A percentile compares a stretch with the other conserved stretches of the same genome.
phyloP scores from a whole-genome alignment of 2,329 filamentous ascomycete genomes.

The Diaporthe destruens region DNA sequence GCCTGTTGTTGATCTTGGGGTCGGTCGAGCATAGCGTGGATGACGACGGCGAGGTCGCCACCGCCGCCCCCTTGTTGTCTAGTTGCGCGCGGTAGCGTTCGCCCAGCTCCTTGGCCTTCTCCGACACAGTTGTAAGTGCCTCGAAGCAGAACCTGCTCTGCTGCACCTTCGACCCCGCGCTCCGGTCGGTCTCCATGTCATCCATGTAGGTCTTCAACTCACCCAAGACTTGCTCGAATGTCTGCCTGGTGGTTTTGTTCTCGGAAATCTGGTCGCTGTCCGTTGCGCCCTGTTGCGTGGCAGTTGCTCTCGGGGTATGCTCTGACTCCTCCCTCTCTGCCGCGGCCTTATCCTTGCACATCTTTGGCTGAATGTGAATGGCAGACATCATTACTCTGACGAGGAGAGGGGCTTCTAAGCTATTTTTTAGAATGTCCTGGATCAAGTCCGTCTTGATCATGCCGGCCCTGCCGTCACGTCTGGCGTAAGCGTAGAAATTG shows the following conservation, averaged over 20 bases:
- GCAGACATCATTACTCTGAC: not conserved
- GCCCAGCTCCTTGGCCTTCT: not conserved
- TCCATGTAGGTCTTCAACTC: not conserved
- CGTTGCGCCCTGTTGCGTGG: not conserved
- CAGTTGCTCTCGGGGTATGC: not conserved
- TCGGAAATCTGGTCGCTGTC: not conserved
- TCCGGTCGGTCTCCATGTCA: not conserved
- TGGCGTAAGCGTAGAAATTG: slow-evolving; percentile 4
- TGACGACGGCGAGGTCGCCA: not conserved
- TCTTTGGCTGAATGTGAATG: not conserved
- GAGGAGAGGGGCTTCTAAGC: not conserved
- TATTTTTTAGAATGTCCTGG: not conserved
- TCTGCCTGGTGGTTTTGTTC: not conserved
- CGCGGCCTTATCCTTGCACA: too few relatives aligned
- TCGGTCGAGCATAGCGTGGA: not conserved
- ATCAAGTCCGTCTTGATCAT: not conserved
- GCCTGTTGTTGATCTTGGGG: not conserved
- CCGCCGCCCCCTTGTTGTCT: not conserved
- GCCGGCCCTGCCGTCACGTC: too few relatives aligned
- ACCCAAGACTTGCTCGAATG: not conserved
- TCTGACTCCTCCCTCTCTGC: not conserved
- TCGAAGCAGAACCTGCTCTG: not conserved
- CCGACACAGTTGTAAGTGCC: not conserved
- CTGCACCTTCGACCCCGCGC: not conserved
- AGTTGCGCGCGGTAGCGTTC: too few relatives aligned